These are phyloP conservation scores for Russula vinacea DNA, from an alignment of 768 basidiomycete species.

Conservation along the genomic window DNA sequence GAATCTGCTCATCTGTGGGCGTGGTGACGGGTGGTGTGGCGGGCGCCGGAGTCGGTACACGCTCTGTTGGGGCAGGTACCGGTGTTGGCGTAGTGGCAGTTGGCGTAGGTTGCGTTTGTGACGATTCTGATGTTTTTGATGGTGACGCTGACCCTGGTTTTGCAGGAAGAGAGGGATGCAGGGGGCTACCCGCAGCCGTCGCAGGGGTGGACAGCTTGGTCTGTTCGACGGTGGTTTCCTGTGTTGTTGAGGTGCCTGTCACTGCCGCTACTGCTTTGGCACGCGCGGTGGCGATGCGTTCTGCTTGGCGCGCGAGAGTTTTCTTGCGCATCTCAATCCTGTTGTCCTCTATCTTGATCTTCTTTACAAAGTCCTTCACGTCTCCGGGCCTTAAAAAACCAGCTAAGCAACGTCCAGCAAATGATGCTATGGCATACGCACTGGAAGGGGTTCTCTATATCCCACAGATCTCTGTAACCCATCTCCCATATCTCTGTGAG, in stretches of 20 bases:
- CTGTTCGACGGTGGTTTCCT: conserved; percentile 9
- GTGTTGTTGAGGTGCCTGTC: conserved; percentile 33
- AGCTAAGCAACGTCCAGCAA: background rate
- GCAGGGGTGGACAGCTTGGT: conserved; percentile 14
- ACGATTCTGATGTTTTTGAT: conserved; percentile 34
- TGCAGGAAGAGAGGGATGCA: conserved; percentile 44
- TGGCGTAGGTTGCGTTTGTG: conserved; percentile 36
- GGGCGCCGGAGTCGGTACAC: conserved; percentile 13
- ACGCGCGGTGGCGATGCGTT: conserved; percentile 41
- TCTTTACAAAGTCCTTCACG: conserved; percentile 70
- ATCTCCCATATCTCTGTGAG: conserved; percentile 82
- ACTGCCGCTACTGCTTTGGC: conserved; percentile 42
- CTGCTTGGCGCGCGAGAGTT: conserved; percentile 40
- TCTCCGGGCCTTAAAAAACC: conserved; percentile 55
- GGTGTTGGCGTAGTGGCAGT: conserved; percentile 11
- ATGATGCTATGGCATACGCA: conserved; percentile 37
- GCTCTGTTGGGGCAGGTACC: background rate
- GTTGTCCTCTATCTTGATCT: conserved; percentile 63
- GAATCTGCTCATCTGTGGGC: conserved; percentile 49
- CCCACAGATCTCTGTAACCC: conserved; percentile 64
- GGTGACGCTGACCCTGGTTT: conserved; percentile 53
- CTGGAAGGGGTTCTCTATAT: conserved; percentile 67
- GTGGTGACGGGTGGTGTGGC: conserved; percentile 28
- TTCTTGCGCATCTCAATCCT: conserved; percentile 54
- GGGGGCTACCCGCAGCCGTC: conserved; percentile 27